Base-by-base conservation (phyloP, 768 basidiomycete species). In the Leccinum subgranulosum region DNA sequence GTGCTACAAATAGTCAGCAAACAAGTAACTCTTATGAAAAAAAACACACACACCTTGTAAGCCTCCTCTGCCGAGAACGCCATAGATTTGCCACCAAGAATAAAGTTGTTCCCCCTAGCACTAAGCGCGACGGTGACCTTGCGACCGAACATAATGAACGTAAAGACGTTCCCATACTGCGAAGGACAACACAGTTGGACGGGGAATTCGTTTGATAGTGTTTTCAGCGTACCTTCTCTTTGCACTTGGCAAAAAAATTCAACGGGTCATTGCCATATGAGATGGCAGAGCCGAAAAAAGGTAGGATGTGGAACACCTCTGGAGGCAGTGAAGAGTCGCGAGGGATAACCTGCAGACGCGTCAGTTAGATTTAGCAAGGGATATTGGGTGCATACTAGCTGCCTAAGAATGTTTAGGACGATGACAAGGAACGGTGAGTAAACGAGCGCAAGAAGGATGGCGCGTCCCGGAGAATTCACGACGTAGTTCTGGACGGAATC, bases 151-250 rank as follows among this genome's bases (percentile, higher is more conserved):
- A 99, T 76, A 43, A 94, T 79, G 75, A 97, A 98, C 1, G 95
- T 95, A 78, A 98, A 99, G n/a, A 98, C 86, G 60, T 97, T 83
- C 56, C 97, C 97, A 66, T 98, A 88, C 97, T 99, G 58, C 12
- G 23, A 51, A 47, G 27, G 58, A 33, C 47, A 51, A 27, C 23
- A 43, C 21, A 5, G 31, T 59, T 46, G 19, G 19, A 31, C 23
- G 25, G 33, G 28, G 29, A 60, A 19, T 31, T 27, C 15, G 19
- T 11, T 39, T 1, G 14, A 19, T 12, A 48, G 7, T 1, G 33
- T 29, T 19, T 57, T 49, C 45, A 85, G 55, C 57, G 10, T 53
- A 89, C 93, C 84, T 91, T 92, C 66, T 88, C 84, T 62, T 83
- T 82, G 67, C 87, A 90, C 39, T 81, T 75, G 56, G 86, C 84